These are phyloP conservation scores for Aphanocladium album DNA, from an alignment of 2,329 filamentous ascomycete species.

Conservation along the genomic window DNA sequence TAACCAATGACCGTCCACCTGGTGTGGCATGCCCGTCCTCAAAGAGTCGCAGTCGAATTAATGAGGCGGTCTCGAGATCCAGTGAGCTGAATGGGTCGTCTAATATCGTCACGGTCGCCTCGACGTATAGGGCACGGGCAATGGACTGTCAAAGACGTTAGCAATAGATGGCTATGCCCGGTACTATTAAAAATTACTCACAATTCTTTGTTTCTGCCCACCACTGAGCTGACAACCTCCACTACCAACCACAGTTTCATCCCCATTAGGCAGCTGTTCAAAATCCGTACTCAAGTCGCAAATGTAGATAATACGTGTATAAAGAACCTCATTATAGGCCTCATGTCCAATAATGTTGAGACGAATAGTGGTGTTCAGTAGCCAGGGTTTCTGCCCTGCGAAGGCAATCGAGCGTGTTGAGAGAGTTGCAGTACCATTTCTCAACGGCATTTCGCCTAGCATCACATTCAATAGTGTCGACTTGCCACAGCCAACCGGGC, in stretches of 20 bases:
- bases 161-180: no score
- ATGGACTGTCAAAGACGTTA: background rate
- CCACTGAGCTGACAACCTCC: background rate
- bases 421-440: background rate
- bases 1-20: background rate
- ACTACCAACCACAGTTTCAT: background rate
- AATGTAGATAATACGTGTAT: background rate
- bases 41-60: background rate
- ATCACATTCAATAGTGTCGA: background rate
- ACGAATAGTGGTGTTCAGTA: slow-evolving; percentile 34
- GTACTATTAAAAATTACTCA: background rate
- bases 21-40: background rate
- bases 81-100: slow-evolving; percentile 6
- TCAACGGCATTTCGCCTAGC: background rate
- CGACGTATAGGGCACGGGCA: background rate
- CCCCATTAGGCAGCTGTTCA: background rate
- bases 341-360: slow-evolving; percentile 32
- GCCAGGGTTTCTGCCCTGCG: slow-evolving; percentile 33
- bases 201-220: slow-evolving; percentile 4
- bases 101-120: background rate
- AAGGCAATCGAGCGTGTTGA: slow-evolving; percentile 9
- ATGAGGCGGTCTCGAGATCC: background rate
- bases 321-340: background rate
- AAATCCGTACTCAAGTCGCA: background rate
- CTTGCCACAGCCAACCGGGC: slow-evolving; percentile 5